Conservation (phyloP, 108 stramenopile genomes). For the Cyclotella kingstonii region DNA sequence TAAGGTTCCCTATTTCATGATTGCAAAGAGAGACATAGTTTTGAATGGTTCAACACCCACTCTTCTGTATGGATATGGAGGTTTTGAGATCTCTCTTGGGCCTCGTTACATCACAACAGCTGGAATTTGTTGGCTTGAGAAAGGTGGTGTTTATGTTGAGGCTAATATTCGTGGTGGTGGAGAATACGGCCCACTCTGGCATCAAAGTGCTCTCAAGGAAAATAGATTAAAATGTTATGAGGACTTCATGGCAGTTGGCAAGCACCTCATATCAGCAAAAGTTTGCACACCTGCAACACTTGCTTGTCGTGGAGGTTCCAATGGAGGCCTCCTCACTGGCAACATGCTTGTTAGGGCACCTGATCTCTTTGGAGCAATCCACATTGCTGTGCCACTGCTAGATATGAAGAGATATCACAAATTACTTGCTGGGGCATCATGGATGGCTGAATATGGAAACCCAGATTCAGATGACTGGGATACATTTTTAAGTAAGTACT, state of each 20-base stretch:
- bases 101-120: conserved; percentile 81
- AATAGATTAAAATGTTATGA: conserved; percentile 93
- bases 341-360: conserved; percentile 91
- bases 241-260: conserved; percentile 89
- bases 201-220: conserved; percentile 78
- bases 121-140: conserved; percentile 86
- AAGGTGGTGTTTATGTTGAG: conserved; percentile 91
- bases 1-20: conserved; percentile 69
- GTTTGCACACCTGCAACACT: conserved; percentile 83
- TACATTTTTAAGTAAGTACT: conserved; percentile 77
- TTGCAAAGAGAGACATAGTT: conserved; percentile 34
- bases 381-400: conserved; percentile 93
- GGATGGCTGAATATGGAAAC: conserved; percentile 98
- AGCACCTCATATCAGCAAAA: conserved; percentile 66
- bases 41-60: conserved; percentile 41
- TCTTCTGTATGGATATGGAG: conserved; percentile 88
- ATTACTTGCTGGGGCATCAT: conserved; percentile 88
- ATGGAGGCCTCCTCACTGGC: conserved; percentile 93
- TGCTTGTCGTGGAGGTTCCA: conserved; percentile 93
- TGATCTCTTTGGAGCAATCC: conserved; percentile 92
- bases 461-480: conserved; percentile 94
- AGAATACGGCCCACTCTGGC: conserved; percentile 90
- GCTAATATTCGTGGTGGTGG: conserved; percentile 97
- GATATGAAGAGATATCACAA: conserved; percentile 84
- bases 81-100: conserved; percentile 94